Conservation (phyloP, 2,329 filamentous ascomycete genomes). For the Plectosphaerella plurivora region DNA sequence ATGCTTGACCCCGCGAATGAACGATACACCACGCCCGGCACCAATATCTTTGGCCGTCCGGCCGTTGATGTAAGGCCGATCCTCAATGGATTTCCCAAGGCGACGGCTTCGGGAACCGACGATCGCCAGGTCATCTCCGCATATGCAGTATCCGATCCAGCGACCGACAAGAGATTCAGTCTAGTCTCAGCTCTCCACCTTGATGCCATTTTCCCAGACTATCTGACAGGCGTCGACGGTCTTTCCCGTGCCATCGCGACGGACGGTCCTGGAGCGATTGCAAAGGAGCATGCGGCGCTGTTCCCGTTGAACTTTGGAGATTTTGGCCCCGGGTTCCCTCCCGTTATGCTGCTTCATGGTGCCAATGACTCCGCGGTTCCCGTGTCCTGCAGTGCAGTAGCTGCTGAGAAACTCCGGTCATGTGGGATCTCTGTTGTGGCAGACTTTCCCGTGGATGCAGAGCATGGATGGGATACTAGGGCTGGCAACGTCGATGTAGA, state of each 20-base stretch:
- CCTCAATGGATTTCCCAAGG: background rate
- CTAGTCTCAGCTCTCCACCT: background rate
- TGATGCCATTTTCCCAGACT: background rate
- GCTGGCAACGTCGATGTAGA: background rate
- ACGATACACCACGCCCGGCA: background rate
- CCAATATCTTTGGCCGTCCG: background rate
- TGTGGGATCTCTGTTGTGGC: background rate
- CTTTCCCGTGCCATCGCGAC: background rate
- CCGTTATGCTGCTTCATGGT: background rate
- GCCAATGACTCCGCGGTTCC: background rate
- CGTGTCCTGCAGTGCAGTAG: background rate
- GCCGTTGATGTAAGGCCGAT: background rate
- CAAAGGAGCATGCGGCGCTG: background rate
- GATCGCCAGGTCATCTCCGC: background rate
- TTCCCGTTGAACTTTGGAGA: background rate
- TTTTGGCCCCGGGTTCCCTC: background rate
- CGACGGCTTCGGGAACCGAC: background rate
- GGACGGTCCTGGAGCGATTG: background rate
- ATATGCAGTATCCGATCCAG: background rate
- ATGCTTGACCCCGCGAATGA: background rate
- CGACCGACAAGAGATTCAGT: background rate
- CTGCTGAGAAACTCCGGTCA: background rate
- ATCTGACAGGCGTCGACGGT: background rate
- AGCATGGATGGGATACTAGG: background rate
- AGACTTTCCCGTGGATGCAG: background rate